phyloP scores from a whole-genome alignment of 1,139 yeast species.

The Pichia kudriavzevii region DNA sequence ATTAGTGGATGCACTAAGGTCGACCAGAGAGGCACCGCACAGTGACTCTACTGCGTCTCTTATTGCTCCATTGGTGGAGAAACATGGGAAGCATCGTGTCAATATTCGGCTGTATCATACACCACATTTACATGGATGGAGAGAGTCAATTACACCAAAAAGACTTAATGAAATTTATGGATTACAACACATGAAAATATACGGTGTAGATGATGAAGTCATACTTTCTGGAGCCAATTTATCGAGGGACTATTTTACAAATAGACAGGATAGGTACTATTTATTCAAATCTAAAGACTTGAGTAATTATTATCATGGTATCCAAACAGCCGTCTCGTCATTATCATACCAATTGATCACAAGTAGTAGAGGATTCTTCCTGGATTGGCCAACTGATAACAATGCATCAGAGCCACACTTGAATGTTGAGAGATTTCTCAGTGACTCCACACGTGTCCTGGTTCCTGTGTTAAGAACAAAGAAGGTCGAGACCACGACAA shows the following conservation, averaged over 20 bases:
- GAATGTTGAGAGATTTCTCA: slow-evolving; percentile 49
- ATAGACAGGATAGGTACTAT: slow-evolving; percentile 91
- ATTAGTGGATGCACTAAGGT: slow-evolving; percentile 81
- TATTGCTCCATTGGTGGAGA: slow-evolving; percentile 57
- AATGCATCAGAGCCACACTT: slow-evolving; percentile 65
- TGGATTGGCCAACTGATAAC: slow-evolving; percentile 73
- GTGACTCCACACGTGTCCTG: slow-evolving; percentile 51
- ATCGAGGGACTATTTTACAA: slow-evolving; percentile 86
- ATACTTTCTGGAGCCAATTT: slow-evolving; percentile 88
- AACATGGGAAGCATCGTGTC: slow-evolving; percentile 62
- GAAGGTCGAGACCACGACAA: slow-evolving; percentile 46
- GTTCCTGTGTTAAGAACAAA: slow-evolving; percentile 44
- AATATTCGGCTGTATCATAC: slow-evolving; percentile 84
- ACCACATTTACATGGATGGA: slow-evolving; percentile 70
- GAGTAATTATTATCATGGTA: slow-evolving; percentile 62
- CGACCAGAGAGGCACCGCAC: slow-evolving; percentile 93
- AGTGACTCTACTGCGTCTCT: slow-evolving; percentile 67
- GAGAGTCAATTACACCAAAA: slow-evolving; percentile 61
- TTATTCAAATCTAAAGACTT: slow-evolving; percentile 50
- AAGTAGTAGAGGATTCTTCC: slow-evolving; percentile 41
- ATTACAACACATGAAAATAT: slow-evolving; percentile 93
- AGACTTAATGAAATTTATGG: slow-evolving; percentile 90
- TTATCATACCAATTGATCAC: slow-evolving; percentile 62
- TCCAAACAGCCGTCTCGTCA: slow-evolving; percentile 60
- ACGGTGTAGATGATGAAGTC: slow-evolving; percentile 89